Evolutionary conservation across 768 basidiomycete genomes (phyloP).

Genomic region (Hygrophorus pudorinus): DNA sequence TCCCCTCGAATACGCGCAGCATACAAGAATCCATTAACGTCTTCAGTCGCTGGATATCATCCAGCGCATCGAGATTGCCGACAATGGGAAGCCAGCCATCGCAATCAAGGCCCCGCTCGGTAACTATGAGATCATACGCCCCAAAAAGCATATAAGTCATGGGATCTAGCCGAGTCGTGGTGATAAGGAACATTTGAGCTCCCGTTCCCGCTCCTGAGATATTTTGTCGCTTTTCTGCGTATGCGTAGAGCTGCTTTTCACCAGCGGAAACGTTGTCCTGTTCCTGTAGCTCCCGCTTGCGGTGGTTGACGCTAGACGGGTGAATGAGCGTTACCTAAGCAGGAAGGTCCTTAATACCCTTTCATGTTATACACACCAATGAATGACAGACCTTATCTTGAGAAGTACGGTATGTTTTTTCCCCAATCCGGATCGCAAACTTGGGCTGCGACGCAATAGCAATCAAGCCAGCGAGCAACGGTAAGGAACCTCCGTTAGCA

Average conservation of each 20-base stretch:
- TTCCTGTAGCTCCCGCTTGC: slow-evolving; percentile 35
- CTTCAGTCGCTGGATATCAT: slow-evolving; percentile 79
- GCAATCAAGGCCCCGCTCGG: slow-evolving; percentile 68
- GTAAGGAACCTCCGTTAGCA: slow-evolving; percentile 59
- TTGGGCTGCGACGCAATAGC: slow-evolving; percentile 84
- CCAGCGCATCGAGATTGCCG: slow-evolving; percentile 62
- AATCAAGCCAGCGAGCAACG: slow-evolving; percentile 75
- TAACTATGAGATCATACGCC: slow-evolving; percentile 65
- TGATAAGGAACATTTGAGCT: slow-evolving; percentile 63
- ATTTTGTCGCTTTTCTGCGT: slow-evolving; percentile 76
- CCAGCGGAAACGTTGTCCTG: slow-evolving; percentile 18
- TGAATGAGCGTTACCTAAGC: slow-evolving; percentile 67
- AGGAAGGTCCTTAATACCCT: slow-evolving; percentile 5
- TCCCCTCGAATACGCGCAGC: slow-evolving; percentile 85
- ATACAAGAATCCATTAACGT: slow-evolving; percentile 71
- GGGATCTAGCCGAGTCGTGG: slow-evolving; percentile 78
- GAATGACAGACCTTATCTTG: slow-evolving; percentile 63
- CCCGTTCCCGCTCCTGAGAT: slow-evolving; percentile 35
- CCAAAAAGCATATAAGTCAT: slow-evolving; percentile 89
- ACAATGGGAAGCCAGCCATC: slow-evolving; percentile 87
- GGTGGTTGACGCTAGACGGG: slow-evolving; percentile 77
- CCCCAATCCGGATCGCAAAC: slow-evolving; percentile 71
- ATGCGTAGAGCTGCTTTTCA: slow-evolving; percentile 75
- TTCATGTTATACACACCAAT: not conserved
- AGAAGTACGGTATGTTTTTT: slow-evolving; percentile 59